Percentiles rank a stretch among this genome's conserved stretches.
Conservation (phyloP, 2,329 filamentous ascomycete genomes). For the Myriosclerotinia duriaeana region DNA sequence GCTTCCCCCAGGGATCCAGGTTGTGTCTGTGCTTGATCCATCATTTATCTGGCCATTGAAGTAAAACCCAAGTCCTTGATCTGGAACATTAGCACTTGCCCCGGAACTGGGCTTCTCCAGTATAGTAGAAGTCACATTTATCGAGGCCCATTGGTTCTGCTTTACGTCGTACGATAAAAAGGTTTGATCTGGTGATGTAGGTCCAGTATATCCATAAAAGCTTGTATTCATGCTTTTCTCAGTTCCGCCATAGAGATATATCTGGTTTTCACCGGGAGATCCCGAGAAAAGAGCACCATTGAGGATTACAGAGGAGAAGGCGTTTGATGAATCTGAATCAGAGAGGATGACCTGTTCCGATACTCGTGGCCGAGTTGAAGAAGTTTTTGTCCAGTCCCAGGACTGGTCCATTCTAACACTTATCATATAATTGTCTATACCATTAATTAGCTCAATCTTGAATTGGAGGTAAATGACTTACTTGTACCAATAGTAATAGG, state of each 20-base stretch:
- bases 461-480: conserved; percentile 8
- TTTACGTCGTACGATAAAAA: conserved; percentile 16
- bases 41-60: conserved; percentile 30
- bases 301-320: conserved; percentile 13
- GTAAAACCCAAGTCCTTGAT: conserved; percentile 30
- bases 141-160: conserved; percentile 11
- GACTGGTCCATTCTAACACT: conserved; percentile 24
- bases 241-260: conserved; percentile 28
- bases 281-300: conserved; percentile 26
- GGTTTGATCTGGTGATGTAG: conserved; percentile 16
- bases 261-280: background rate
- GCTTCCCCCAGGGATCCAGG: background rate
- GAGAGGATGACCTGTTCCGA: conserved; percentile 18
- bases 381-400: conserved; percentile 26
- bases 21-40: conserved; percentile 16
- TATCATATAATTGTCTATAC: conserved; percentile 26
- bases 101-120: conserved; percentile 25
- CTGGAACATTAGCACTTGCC: conserved; percentile 23
- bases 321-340: conserved; percentile 18
- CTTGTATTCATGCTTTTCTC: conserved; percentile 27
- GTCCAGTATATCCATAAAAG: conserved; percentile 22
- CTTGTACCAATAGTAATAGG: conserved; percentile 26
- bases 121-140: background rate
- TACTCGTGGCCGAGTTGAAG: conserved; percentile 16
- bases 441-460: background rate